These are phyloP conservation scores for Podaxis sp. DNA, from an alignment of 768 basidiomycete genomes.

Conservation along the genomic window DNA sequence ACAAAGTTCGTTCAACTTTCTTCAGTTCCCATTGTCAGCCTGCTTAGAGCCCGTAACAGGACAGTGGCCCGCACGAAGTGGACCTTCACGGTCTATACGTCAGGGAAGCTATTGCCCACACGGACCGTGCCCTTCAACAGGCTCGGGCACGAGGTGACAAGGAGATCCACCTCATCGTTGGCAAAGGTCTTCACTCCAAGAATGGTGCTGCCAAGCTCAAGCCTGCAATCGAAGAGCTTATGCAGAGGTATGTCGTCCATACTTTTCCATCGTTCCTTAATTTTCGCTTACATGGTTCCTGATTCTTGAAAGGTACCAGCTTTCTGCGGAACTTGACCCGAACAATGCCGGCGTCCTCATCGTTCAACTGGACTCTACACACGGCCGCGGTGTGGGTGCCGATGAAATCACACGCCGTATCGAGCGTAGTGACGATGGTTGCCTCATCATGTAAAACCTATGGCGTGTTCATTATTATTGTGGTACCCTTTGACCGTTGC, in stretches of 20 bases:
- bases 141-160: slow-evolving; percentile 63
- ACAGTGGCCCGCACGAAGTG: slow-evolving; percentile 71
- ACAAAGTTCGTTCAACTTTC: slow-evolving; percentile 45
- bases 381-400: slow-evolving; percentile 43
- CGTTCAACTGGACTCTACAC: slow-evolving; percentile 55
- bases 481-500: not conserved
- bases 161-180: slow-evolving; percentile 82
- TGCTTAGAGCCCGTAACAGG: slow-evolving; percentile 32
- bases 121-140: slow-evolving; percentile 67
- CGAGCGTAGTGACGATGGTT: slow-evolving; percentile 53
- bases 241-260: slow-evolving; percentile 60
- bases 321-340: slow-evolving; percentile 76
- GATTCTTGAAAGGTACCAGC: slow-evolving; percentile 52
- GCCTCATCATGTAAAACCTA: slow-evolving; percentile 68
- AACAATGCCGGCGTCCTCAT: slow-evolving; percentile 83
- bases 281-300: not conserved
- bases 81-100: slow-evolving; percentile 94
- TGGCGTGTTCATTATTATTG: not conserved
- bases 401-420: slow-evolving; percentile 60
- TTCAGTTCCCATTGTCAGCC: not conserved
- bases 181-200: slow-evolving; percentile 88
- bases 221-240: slow-evolving; percentile 87
- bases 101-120: slow-evolving; percentile 81
- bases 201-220: slow-evolving; percentile 82
- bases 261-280: not conserved